Evolutionary conservation across 2,329 filamentous ascomycete genomes (phyloP).

Genomic region (Diplocarpon mali): DNA sequence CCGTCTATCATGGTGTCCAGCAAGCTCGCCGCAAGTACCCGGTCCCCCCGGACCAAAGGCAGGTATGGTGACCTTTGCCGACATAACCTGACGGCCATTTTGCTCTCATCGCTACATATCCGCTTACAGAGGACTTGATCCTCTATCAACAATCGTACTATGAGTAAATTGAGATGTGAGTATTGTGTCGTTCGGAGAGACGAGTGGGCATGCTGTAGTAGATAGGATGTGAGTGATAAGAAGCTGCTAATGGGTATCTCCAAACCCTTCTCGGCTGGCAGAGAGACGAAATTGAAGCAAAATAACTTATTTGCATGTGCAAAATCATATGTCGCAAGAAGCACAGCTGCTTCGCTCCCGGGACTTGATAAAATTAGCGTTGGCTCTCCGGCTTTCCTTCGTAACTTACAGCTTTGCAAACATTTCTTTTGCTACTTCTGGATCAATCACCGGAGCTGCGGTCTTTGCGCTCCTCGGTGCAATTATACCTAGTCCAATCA

Average conservation of each 20-base stretch:
- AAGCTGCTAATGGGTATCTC: constrained; percentile 72
- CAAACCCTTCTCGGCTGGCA: constrained; percentile 49
- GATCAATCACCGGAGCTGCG: constrained; percentile 51
- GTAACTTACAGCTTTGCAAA: constrained; percentile 64
- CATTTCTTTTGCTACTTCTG: constrained; percentile 70
- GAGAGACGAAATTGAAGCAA: constrained; percentile 68
- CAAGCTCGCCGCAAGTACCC: constrained; percentile 63
- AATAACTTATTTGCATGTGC: constrained; percentile 92
- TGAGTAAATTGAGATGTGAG: constrained; percentile 73
- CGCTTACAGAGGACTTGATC: constrained; percentile 73
- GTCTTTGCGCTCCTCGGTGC: constrained; percentile 57
- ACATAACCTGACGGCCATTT: constrained; percentile 67
- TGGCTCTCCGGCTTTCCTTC: background rate
- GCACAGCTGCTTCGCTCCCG: constrained; percentile 62
- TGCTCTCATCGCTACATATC: constrained; percentile 70
- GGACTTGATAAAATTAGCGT: constrained; percentile 44
- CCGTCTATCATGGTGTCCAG: constrained; percentile 84
- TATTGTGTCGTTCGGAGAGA: constrained; percentile 71
- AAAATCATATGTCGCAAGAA: constrained; percentile 88
- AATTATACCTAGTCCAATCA: constrained; percentile 73
- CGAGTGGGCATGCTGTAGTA: constrained; percentile 85
- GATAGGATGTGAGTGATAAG: constrained; percentile 81
- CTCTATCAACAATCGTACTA: constrained; percentile 76
- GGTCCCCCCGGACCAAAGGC: constrained; percentile 60
- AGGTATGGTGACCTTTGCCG: constrained; percentile 81